Evolutionary conservation across 805 yeast genomes (phyloP), one percentile per base, ranked within the genome.

Genomic region (Myxozyma monticola): DNA sequence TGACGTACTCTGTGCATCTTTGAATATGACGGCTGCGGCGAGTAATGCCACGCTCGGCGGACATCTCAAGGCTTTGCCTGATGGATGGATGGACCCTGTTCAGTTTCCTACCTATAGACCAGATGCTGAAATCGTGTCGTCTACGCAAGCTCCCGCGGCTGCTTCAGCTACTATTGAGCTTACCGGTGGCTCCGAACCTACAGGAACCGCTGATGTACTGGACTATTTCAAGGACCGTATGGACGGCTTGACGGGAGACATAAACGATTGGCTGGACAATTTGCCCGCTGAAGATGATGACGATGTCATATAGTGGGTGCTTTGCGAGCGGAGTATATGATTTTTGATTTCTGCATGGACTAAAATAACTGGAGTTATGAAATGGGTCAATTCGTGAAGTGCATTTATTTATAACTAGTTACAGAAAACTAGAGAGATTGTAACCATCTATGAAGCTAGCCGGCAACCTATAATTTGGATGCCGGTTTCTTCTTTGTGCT

Each of bases 1-100:
- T 67, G 80, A 83, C 57, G 74, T 90, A 21, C 51, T 90, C 1
- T 85, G 96, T 67, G 85, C 84, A 14, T 72, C 85, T 1, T 68
- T 86, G 48, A 69, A 69, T 25, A 57, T 78, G 20, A 62, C 62
- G 8, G 84, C 88, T 0, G 71, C 81, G 6, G 66, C 75, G 0
- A 84, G 83, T 59, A 84, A 85, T 59, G 91, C 91, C 2, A 44
- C 60, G 6, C 28, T 56, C 17, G 34, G 44, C 6, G 61, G 65
- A 17, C 49, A 57, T 1, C 49, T 67, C 28, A 54, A 43, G 18
- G 34, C 59, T 20, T 42, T 61, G 30, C 61, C 65, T 1, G 52
- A 59, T 30, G 54, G 54, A 12, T 63, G 68, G 65, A 37, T 43
- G 25, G 68, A 66, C 46, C 48, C 57, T 6, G 45, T 12, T 24